Evolutionary conservation across 345 rosid genomes (phyloP), one percentile per base, ranked within the genome.

Genomic region (Arabidopsis arenosa): DNA sequence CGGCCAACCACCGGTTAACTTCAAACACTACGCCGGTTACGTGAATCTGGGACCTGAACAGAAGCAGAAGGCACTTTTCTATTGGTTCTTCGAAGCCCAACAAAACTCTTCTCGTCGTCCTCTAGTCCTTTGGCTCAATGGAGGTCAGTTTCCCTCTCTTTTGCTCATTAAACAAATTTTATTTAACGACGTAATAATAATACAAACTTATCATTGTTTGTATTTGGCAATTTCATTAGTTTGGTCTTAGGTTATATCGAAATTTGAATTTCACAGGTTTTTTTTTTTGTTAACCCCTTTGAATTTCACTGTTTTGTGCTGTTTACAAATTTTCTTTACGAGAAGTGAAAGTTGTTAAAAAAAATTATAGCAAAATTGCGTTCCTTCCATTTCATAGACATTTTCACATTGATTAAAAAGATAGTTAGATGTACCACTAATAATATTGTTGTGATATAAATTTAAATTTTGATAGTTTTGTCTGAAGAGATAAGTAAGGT

Each of bases 41-140:
- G 80, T 90, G 52, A 71, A 75, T 8, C 80, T 83, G 28, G 79
- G 71, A 3, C 85, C 80, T 2, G 30, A 39, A 0, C 63, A 70
- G n/a, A 65, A 40, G 56, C 76, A 74, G 7, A 88, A 82, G 60
- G 86, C 91, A 1, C 77, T 90, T 41, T 90, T 86, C 81, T 88
- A 90, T 56, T 88, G 91, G 93, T 88, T 90, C 79, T 90, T 90
- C 30, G 90, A 88, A 82, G 87, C 91, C 0, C 83, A 83, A 56
- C 40, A 60, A 1, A 75, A 41, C 37, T 63, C 75, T 0, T 57
- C 85, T 17, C 45, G 4, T 11, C 86, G 82, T 18, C 93, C 96
- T 64, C 87, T 90, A 1, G 85, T 90, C 43, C 86, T 90, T 14
- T 90, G 93, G 96, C 96, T 90, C 80, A 85, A 88, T 64, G 91